Base-by-base conservation (phyloP, 2,329 filamentous ascomycete genomes). In the Aspergillus puulaauensis region DNA sequence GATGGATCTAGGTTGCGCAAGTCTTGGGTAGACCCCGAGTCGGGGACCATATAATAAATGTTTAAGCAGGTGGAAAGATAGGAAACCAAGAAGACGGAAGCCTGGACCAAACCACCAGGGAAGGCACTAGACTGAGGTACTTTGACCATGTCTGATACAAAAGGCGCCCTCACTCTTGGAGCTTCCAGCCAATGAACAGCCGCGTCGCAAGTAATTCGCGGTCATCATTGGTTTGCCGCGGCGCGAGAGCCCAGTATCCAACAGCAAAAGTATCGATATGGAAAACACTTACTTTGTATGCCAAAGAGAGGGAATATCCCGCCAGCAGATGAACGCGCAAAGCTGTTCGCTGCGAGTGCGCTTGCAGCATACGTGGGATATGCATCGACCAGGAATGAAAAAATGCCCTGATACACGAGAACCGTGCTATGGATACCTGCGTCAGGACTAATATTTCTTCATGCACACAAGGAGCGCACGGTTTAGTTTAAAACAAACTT, bases 311-410 rank as follows among this genome's bases (percentile, higher is more conserved):
- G 89, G 65, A 93, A 93, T 3, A 86, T 84, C 52, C 90, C 91
- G 59, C 89, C 92, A 78, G 35, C 96, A 95, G 19, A 82, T 80
- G 88, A 91, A 53, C 93, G 83, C 57, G 89, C 84, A 71, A 95
- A 90, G 47, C 88, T 89, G 68, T 96, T 95, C 45, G 91, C 91
- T 12, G 92, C 91, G 73, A 96, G 81, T 4, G 91, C 91, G 57
- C 77, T 79, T 14, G 78, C 78, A 17, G 78, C 77, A 65, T 77
- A 79, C 17, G 75, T 67, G 3, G 78, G 77, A 68, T 79, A 80
- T 14, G 77, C 78, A 67, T 88, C 85, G 11, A 93, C 91, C 62
- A 96, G 79, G 76, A 96, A 96, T 12, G 91, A 96, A 74, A 96
- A 96, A 64, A 96, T 86, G 52, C 91, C 91, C 56, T 86, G 88